Evolutionary conservation across 2,329 filamentous ascomycete species (phyloP), one percentile per base, ranked within the genome.

Genomic region (Epichloe scottii): DNA sequence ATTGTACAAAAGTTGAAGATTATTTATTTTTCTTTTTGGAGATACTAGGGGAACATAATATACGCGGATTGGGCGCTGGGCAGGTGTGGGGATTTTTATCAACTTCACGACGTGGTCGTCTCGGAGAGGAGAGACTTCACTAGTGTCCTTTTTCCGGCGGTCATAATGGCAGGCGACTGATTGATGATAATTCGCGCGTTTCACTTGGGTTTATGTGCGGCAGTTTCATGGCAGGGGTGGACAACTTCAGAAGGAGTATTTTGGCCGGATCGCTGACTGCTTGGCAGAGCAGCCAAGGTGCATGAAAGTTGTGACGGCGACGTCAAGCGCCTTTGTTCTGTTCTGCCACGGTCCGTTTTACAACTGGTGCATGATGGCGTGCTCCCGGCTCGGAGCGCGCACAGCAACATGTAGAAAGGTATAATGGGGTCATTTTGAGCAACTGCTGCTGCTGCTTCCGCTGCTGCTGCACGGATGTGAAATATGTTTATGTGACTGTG

Each of bases 161-260:
- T 59, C 54, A 60, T 61, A 63, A 66, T 60, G 58, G 62, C 50
- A 55, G 61, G 55, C 52, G 56, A 58, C 56, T 61, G 62, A 58
- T 49, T 46, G 42, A 49, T 35, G 43, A 60, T 61, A 55, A 57
- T 55, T 58, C 62, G 57, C 55, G 60, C 56, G 61, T 55, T 54
- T 53, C 26, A 41, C 23, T 45, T 48, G 51, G 53, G 53, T 47
- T 52, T 47, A 30, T 33, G 55, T 41, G 43, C 33, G 55, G 54
- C 48, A 50, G 47, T 50, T 39, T 48, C 50, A 55, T 50, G 56
- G 42, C 49, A 54, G 35, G 37, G 49, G 37, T 21, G 45, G 37
- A 48, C 35, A 41, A 49, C 21, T 39, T 26, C 17, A 43, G 33
- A 42, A 17, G 40, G 30, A 26, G 38, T 33, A 40, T 44, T 47